phyloP scores from a whole-genome alignment of 257 asterid species.

The Paraleonurus japonicus region DNA sequence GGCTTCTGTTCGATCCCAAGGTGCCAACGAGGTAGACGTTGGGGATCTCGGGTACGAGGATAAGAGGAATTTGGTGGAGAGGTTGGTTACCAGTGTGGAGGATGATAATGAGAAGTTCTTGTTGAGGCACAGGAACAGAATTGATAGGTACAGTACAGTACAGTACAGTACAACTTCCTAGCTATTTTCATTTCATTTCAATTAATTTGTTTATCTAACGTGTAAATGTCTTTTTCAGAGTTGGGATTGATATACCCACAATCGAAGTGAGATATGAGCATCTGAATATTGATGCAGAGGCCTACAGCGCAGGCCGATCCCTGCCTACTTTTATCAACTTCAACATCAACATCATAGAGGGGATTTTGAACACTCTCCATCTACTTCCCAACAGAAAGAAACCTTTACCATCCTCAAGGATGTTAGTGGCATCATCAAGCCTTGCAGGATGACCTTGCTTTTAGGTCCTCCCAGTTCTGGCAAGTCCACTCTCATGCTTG shows the following conservation, averaged over 20 bases:
- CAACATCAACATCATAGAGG: conserved; percentile 44
- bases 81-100: conserved; percentile 55
- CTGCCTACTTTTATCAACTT: conserved; percentile 53
- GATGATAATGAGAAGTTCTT: conserved; percentile 70
- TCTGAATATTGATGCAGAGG: conserved; percentile 43
- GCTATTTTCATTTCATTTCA: no score
- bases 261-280: conserved; percentile 56
- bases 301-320: conserved; percentile 38
- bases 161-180: no score
- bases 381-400: conserved; percentile 49
- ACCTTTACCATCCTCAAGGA: conserved; percentile 54
- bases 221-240: conserved; percentile 30
- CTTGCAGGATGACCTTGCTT: conserved; percentile 60
- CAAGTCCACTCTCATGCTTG: conserved; percentile 50
- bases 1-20: conserved; percentile 49
- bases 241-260: conserved; percentile 57
- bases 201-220: no score
- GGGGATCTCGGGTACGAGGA: conserved; percentile 48
- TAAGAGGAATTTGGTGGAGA: conserved; percentile 47
- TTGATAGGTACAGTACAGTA: no score
- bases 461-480: conserved; percentile 76
- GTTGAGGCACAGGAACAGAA: conserved; percentile 47
- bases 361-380: conserved; percentile 36
- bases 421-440: conserved; percentile 66
- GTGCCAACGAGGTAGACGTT: conserved; percentile 48